These are phyloP conservation scores for Lepidium sativum DNA, from an alignment of 345 rosid species.

Conservation along the genomic window DNA sequence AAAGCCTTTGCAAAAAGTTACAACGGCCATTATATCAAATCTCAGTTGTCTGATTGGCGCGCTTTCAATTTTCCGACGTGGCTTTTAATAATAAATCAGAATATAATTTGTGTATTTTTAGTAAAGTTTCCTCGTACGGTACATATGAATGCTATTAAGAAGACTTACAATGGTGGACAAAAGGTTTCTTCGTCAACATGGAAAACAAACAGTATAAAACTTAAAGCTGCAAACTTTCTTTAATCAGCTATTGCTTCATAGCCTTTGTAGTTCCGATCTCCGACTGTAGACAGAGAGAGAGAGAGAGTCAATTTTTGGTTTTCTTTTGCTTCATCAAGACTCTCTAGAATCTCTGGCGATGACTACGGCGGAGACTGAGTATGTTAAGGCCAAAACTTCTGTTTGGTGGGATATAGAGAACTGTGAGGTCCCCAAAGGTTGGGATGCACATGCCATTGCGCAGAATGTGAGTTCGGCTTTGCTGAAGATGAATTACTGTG, in stretches of 20 bases:
- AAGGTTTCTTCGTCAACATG: too few relatives aligned
- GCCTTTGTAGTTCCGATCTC: too few relatives aligned
- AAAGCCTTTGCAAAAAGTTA: not conserved
- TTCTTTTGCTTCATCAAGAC: not conserved
- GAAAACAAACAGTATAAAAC: too few relatives aligned
- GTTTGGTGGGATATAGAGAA: slow-evolving; percentile 99
- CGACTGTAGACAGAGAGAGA: too few relatives aligned
- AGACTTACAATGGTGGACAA: too few relatives aligned
- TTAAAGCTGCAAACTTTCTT: too few relatives aligned
- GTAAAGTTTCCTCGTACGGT: too few relatives aligned
- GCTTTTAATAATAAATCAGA: not conserved
- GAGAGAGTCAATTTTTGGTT: too few relatives aligned
- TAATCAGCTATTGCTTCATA: too few relatives aligned
- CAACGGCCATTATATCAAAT: not conserved
- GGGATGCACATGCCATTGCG: slow-evolving; percentile 59
- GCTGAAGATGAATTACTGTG: slow-evolving; percentile 54
- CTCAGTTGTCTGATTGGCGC: slow-evolving; percentile 7
- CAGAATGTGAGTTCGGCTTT: slow-evolving; percentile 69
- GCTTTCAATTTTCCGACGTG: slow-evolving; percentile 3
- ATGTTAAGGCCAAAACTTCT: slow-evolving; percentile 54
- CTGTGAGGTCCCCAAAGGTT: slow-evolving; percentile 64
- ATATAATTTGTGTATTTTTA: not conserved
- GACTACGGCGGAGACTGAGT: slow-evolving; percentile 25
- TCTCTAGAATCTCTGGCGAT: not conserved
- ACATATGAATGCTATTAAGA: too few relatives aligned